These are phyloP conservation scores for Mycosphaerella sp. DNA, from an alignment of 2,329 filamentous ascomycete genomes.

Conservation along the genomic window DNA sequence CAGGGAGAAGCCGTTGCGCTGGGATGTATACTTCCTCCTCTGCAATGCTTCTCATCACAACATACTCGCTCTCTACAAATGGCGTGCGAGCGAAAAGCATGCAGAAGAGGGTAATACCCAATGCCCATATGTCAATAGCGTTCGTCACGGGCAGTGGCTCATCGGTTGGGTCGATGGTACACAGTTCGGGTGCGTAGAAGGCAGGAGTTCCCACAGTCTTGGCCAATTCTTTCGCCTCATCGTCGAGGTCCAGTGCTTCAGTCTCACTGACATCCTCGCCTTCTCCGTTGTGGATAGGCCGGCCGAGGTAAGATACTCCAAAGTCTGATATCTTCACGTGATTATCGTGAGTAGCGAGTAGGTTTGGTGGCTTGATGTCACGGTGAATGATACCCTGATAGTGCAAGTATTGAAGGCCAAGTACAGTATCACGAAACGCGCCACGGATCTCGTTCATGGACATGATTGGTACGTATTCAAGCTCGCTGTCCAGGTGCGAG, in stretches of 20 bases:
- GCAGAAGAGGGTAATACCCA: conserved; percentile 93
- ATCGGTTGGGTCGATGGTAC: conserved; percentile 69
- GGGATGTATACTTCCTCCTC: conserved; percentile 91
- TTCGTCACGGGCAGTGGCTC: conserved; percentile 72
- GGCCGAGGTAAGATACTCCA: conserved; percentile 93
- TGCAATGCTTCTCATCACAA: conserved; percentile 85
- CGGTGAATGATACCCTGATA: conserved; percentile 48
- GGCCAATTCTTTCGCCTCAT: conserved; percentile 91
- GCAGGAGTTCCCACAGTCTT: conserved; percentile 97
- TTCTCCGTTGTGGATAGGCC: conserved; percentile 64
- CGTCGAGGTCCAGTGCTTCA: conserved; percentile 72
- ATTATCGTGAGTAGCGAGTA: conserved; percentile 77
- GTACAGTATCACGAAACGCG: conserved; percentile 84
- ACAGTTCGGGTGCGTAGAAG: conserved; percentile 95
- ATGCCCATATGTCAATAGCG: conserved; percentile 94
- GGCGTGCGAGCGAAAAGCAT: conserved; percentile 90
- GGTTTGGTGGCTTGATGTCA: conserved; percentile 62
- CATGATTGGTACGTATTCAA: conserved; percentile 88
- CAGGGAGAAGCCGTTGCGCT: conserved; percentile 68
- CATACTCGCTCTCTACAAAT: conserved; percentile 87
- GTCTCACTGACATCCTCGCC: conserved; percentile 60
- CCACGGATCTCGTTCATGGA: conserved; percentile 75
- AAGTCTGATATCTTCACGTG: conserved; percentile 98
- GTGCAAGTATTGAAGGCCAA: conserved; percentile 83
- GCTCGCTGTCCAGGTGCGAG: conserved; percentile 73